Base-by-base conservation (phyloP, 495 filamentous ascomycete species). In the Cercophora newfieldiana region DNA sequence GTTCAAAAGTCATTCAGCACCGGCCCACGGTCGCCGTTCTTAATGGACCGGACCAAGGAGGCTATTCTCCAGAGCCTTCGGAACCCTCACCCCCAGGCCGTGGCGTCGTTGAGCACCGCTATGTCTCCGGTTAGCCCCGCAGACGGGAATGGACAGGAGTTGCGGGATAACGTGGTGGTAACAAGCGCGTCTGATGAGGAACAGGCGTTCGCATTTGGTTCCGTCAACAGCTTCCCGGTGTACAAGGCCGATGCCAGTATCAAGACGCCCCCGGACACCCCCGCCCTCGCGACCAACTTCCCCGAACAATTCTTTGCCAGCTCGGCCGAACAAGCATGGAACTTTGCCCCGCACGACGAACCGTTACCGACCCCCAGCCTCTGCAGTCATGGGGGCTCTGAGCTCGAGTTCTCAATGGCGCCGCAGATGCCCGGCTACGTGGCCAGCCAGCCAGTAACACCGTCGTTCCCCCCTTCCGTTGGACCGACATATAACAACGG, bases 241-340 rank as follows among this genome's bases (percentile, higher is more conserved):
- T 70, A 74, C 60, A 76, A 79, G 59, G 61, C 65, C 18, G 79
- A 81, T 22, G 37, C 71, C 18, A 74, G 71, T 51, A 67, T 80
- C 50, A 82, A 80, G 65, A 80, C 81, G n/a, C 81, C 81, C 2
- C 81, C 80, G 2, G 75, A 71, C 29, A 83, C 81, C n/a, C 81
- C 81, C 0, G 78, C 78, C 24, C 64, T 82, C 21, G 67, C 72
- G 26, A 56, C 68, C 25, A 68, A 73, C 49, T 78, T 77, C 56
- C 72, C 65, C 22, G 76, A 77, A 22, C 63, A 72, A 19, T 75
- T 75, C 47, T 79, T 72, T 44, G 21, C 72, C 18, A 73, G 56
- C 31, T 49, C 72, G 28, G 70, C 72, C 50, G 68, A 71, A 8
- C 66, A 74, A 7, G 68, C 70, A 5, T 78, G 75, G 67, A 74